Evolutionary conservation across 768 basidiomycete genomes (phyloP), one percentile per base, ranked within the genome.

Genomic region (Rhizopogon rudus): DNA sequence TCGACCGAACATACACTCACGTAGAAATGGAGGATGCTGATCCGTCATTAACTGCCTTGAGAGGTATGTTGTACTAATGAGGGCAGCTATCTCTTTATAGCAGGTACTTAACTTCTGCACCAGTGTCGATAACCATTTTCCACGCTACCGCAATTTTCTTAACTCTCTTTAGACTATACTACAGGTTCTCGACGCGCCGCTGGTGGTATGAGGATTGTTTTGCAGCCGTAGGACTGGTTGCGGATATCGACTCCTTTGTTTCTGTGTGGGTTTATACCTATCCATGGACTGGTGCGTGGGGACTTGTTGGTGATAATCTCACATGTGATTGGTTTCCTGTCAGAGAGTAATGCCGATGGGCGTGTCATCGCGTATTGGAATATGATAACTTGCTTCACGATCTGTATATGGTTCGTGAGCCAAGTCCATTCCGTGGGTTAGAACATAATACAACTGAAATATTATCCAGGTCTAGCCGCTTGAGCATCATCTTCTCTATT

Each of bases 331-430:
- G 17, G 41, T 17, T 12, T 20, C 41, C 9, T 3, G 41, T 41
- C 17, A 40, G 16, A 41, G 10, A 41, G 17, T 10, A n/a, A 17
- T 44, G 39, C 17, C 4, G 35, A 17, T 6, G 43, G 20, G 14
- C 56, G 44, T 10, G 41, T 53, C 25, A 52, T 53, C n/a, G 51
- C 55, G 13, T 44, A 57, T 48, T 52, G 51, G 52, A 35, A 41
- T 33, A 6, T 40, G 20, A 46, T 56, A 0, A 17, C 28, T 40
- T 25, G 40, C 14, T 41, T 57, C 17, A 53, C 44, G 2, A 29
- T 43, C 20, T 53, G 51, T 29, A 44, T 53, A 35, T 57, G 56
- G 56, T 51, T 16, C 31, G 54, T 55, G 49, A 33, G 40, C 33
- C 40, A 20, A 31, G 35, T 20, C 28, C 22, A 43, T 43, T 43